A percentile compares a stretch with the other conserved stretches of the same genome.
phyloP scores from a whole-genome alignment of 306 rosid genomes.

The Cicer bijugum region DNA sequence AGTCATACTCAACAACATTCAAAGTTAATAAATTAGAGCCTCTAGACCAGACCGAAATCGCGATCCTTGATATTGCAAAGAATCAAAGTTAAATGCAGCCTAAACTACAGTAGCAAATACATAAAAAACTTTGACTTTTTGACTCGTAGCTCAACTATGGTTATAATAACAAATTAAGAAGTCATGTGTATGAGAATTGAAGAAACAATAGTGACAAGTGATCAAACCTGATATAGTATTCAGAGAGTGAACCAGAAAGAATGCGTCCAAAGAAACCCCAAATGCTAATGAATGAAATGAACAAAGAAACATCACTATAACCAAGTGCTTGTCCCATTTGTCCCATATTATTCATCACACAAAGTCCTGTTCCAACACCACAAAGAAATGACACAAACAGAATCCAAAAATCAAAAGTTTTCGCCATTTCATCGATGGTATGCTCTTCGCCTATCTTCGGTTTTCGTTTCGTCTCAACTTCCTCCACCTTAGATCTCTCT shows the following conservation, averaged over 20 bases:
- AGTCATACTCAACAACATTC: neutral
- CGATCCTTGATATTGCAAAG: too few relatives aligned
- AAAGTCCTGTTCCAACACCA: conserved; percentile 52
- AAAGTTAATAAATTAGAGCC: neutral
- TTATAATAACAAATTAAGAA: too few relatives aligned
- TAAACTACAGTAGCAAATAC: too few relatives aligned
- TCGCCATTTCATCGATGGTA: conserved; percentile 44
- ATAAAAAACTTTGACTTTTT: too few relatives aligned
- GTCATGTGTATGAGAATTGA: neutral
- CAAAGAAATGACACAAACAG: conserved; percentile 48
- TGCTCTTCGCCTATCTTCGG: conserved; percentile 58
- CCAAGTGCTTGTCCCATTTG: conserved; percentile 61
- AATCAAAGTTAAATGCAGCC: too few relatives aligned
- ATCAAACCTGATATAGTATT: conserved; percentile 46
- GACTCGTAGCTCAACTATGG: neutral
- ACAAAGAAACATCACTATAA: conserved; percentile 48
- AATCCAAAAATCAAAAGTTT: conserved; percentile 50
- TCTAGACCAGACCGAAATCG: too few relatives aligned
- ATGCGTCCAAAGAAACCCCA: conserved; percentile 54
- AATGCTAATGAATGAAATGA: conserved; percentile 55
- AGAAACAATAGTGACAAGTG: neutral
- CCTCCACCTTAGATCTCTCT: conserved; percentile 30
- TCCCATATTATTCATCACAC: conserved; percentile 60
- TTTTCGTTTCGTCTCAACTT: conserved; percentile 32
- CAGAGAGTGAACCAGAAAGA: conserved; percentile 45